Base-by-base conservation (phyloP, 2,329 filamentous ascomycete genomes). In the Sphaerulina vaccinii region DNA sequence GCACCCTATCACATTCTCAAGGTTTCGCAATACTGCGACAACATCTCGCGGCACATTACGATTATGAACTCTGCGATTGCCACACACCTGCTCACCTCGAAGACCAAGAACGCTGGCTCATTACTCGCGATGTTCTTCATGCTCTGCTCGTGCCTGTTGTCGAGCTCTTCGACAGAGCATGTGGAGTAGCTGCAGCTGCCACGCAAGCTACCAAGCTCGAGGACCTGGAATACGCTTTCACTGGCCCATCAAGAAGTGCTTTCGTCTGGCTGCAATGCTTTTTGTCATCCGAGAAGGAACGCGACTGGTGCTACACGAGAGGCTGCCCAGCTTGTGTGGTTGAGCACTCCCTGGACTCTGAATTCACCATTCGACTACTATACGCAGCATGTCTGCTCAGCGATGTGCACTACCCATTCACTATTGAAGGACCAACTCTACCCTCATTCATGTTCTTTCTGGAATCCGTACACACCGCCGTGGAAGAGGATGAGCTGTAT, bases 181-280 rank as follows among this genome's bases (percentile, higher is more conserved):
- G 75, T 23, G 71, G 71, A 1, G 71, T 81, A 24, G 80, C 80
- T 2, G 70, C 74, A 23, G 73, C 73, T 18, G 74, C 73, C 1
- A 71, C 81, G 8, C 75, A 75, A 51, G 75, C 71, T 23, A 66
- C 67, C 35, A 74, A 73, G 51, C 70, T 72, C 13, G 72, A 76
- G 49, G 80, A 83, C 51, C 73, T 79, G 4, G 80, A 83, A 61
- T 73, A 79, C 36, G 80, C 79, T 2, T 83, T 81, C 64, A 72
- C 75, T 1, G 78, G 78, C 4, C 76, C 79, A 46, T 79, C 79
- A 3, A 75, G 80, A 38, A 75, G 75, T 53, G 79, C 80, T 1
- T 83, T 80, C 61, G 69, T 81, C 46, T 83, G 79, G 74, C 71
- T 84, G 29, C 77, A 82, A 55, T 82, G 79, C 65, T 81, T 83